Evolutionary conservation across 768 basidiomycete species (phyloP).

Genomic region (Suillus variegatus): DNA sequence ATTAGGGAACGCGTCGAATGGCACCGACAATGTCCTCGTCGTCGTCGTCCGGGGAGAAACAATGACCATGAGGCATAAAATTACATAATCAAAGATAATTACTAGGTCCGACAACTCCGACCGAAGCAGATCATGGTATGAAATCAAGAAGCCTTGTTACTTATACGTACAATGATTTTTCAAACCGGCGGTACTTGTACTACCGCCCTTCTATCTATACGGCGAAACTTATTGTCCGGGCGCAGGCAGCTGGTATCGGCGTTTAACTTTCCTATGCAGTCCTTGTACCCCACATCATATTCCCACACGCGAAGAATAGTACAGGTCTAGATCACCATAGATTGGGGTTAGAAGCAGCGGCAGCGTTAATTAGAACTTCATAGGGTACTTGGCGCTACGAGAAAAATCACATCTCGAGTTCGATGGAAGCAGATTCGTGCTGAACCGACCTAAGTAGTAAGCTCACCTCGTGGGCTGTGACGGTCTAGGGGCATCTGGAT

Average conservation of each 20-base stretch:
- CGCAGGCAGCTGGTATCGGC: not conserved
- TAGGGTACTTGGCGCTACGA: not conserved
- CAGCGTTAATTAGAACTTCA: not conserved
- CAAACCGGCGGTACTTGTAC: not conserved
- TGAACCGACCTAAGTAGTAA: not conserved
- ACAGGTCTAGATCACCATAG: not conserved
- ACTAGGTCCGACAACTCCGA: constrained; percentile 3
- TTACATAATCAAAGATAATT: not conserved
- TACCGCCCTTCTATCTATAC: not conserved
- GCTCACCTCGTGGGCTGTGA: not conserved
- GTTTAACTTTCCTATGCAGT: not conserved
- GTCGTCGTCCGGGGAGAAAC: constrained; percentile 1
- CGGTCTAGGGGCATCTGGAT: not conserved
- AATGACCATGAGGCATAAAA: not conserved
- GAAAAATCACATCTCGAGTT: not conserved
- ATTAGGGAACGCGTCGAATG: not conserved
- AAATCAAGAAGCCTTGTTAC: not conserved
- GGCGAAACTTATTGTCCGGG: not conserved
- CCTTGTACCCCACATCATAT: not conserved
- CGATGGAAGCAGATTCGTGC: not conserved
- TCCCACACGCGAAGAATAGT: not conserved
- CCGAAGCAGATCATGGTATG: not conserved
- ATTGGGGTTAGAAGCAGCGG: not conserved
- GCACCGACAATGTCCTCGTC: not conserved
- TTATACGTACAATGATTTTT: not conserved